Evolutionary conservation across 139 green algal species (phyloP), one percentile per base, ranked within the genome.

Genomic region (Picochlorum sp.): DNA sequence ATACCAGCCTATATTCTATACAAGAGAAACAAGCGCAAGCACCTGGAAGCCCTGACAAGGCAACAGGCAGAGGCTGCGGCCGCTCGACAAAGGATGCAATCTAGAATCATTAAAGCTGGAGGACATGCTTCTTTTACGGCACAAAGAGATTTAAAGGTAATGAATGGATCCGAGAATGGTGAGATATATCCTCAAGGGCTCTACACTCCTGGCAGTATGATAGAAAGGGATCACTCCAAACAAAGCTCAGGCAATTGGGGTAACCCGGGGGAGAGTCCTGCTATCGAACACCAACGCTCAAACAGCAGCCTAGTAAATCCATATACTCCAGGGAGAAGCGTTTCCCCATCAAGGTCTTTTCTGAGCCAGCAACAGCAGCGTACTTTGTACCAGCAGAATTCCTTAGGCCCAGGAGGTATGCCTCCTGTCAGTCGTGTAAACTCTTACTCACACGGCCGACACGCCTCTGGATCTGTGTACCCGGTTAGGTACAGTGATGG

Each of bases 51-150:
- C 12, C 25, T 61, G 7, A 31, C 32, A 51, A 47, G 24, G 16
- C 55, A 61, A n/a, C 32, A 47, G 18, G 55, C 31, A 24, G 55
- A 61, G n/a, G 31, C 55, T 33, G 55, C 55, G 5, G 55, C 55
- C 37, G 28, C 55, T 26, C 18, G 55, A 13, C 32, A 47, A 0
- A 31, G 55, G 4, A 61, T 61, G 55, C 55, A 61, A 13, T 61
- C 55, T 51, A 28, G 55, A 22, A 61, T 61, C 13, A 61, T 61
- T 12, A 61, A 61, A 35, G 13, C 55, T 14, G 22, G 31, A 24
- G 55, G 55, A 24, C 18, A 51, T 22, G 22, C 24, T 31, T 59
- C 24, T 18, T 47, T 47, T n/a, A 26, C 39, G 22, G n/a, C n/a
- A n/a, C n/a, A n/a, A n/a, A n/a, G n/a, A n/a, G n/a, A n/a, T n/a